A percentile compares a stretch with the other conserved stretches of the same genome.
phyloP scores from a whole-genome alignment of 2,329 filamentous ascomycete genomes.

The Myriangium duriaei region DNA sequence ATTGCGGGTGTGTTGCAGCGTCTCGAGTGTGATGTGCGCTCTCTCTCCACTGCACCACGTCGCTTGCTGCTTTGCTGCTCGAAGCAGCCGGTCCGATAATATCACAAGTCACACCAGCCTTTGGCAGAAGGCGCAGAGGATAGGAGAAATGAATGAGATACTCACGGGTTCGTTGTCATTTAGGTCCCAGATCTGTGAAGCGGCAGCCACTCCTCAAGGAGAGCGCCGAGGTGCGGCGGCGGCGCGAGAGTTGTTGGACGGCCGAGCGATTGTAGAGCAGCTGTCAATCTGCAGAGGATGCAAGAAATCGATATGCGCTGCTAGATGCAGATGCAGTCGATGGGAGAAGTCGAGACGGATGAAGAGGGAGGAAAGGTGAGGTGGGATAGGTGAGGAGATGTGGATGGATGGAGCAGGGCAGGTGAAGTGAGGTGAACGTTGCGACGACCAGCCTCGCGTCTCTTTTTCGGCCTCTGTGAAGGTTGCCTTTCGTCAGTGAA shows the following conservation, averaged over 20 bases:
- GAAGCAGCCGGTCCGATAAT: too few species aligned
- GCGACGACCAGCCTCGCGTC: slow-evolving; percentile 6
- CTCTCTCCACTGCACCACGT: too few species aligned
- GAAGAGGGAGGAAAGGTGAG: not conserved
- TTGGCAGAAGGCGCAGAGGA: too few species aligned
- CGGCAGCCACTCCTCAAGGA: not conserved
- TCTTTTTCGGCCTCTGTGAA: too few species aligned
- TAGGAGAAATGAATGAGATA: not conserved
- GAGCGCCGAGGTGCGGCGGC: not conserved
- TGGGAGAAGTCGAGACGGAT: not conserved
- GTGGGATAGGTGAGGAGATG: too few species aligned
- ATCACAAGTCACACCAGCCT: too few species aligned
- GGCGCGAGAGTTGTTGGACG: too few species aligned
- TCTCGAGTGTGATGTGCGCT: too few species aligned
- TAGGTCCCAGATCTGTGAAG: not conserved
- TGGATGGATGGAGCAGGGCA: slow-evolving; percentile 1
- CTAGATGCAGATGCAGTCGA: not conserved
- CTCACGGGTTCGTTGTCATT: not conserved
- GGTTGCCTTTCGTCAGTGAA: not conserved
- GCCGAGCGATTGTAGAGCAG: too few species aligned
- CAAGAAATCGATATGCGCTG: not conserved
- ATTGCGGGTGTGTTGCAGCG: too few species aligned
- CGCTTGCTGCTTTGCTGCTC: too few species aligned
- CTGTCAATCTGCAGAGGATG: too few species aligned
- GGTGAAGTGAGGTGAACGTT: slow-evolving; percentile 8